phyloP scores from a whole-genome alignment of 805 yeast species.

The Ogataea haglerorum region DNA sequence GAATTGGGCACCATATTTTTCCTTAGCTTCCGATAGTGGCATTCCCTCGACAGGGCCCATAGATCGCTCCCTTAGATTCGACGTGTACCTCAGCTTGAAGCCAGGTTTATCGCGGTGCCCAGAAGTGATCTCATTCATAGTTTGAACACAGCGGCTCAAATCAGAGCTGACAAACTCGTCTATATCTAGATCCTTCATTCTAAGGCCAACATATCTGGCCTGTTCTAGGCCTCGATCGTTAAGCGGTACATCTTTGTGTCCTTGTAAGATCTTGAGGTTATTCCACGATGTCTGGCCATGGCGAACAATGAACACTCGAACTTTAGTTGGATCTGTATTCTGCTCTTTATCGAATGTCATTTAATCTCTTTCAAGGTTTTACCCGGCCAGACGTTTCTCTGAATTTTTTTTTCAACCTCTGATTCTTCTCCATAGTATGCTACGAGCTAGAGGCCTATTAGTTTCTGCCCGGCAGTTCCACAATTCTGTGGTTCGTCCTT shows the following conservation, averaged over 20 bases:
- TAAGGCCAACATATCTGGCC: conserved; percentile 51
- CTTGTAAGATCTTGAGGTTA: conserved; percentile 66
- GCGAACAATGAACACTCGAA: conserved; percentile 57
- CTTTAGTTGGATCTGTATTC: conserved; percentile 16
- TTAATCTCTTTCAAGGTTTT: conserved; percentile 2
- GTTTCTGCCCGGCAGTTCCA: conserved; percentile 13
- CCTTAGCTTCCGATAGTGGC: conserved; percentile 61
- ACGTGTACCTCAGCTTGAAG: conserved; percentile 33
- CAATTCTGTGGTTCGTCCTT: conserved; percentile 10
- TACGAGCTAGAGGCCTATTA: conserved; percentile 3
- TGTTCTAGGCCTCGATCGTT: conserved; percentile 62
- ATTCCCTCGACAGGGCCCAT: conserved; percentile 84
- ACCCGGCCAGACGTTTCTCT: conserved; percentile 6
- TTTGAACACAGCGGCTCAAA: conserved; percentile 57
- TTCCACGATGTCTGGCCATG: conserved; percentile 86
- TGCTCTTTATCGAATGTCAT: conserved; percentile 22
- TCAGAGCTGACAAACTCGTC: conserved; percentile 53
- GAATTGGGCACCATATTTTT: conserved; percentile 53
- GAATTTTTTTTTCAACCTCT: conserved; percentile 1
- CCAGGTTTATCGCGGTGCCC: conserved; percentile 17
- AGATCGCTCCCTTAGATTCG: conserved; percentile 60
- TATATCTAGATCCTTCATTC: conserved; percentile 37
- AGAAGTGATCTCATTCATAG: conserved; percentile 43
- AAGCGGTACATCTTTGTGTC: conserved; percentile 65
- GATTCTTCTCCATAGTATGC: background rate